Conservation (phyloP, 768 basidiomycete species). For the Boletus tylopilopsis region DNA sequence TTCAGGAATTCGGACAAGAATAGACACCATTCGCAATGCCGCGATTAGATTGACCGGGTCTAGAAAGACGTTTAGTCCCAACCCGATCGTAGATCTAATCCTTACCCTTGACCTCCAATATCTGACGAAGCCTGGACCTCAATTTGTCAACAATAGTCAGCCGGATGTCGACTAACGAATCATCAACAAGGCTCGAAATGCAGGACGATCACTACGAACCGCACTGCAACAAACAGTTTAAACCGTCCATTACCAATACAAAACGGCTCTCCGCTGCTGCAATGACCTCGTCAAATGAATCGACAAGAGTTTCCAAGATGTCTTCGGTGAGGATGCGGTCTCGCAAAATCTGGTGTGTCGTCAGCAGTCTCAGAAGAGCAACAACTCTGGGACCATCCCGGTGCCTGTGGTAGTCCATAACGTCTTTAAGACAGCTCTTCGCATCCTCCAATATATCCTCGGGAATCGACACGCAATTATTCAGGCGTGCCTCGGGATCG, state of each 20-base stretch:
- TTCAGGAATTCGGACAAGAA: conserved; percentile 13
- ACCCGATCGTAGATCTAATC: not conserved
- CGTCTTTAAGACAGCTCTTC: conserved; percentile 4
- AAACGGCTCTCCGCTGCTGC: conserved; percentile 3
- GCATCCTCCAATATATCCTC: conserved; percentile 8
- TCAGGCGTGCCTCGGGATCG: not conserved
- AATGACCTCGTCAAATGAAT: conserved; percentile 10
- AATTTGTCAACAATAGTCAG: conserved; percentile 5
- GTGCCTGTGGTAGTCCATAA: conserved; percentile 11
- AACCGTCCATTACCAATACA: conserved; percentile 20
- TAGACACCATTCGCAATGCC: conserved; percentile 15
- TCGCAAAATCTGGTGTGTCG: conserved; percentile 16
- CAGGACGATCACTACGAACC: conserved; percentile 3
- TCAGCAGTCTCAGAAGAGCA: conserved; percentile 17
- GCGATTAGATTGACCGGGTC: conserved; percentile 9
- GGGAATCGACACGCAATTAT: not conserved
- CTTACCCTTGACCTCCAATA: conserved; percentile 15
- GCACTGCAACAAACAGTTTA: conserved; percentile 16
- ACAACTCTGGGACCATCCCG: conserved; percentile 17
- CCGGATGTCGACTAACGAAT: conserved; percentile 10
- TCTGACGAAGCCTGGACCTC: conserved; percentile 8
- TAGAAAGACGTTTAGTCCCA: not conserved
- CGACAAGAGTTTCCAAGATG: conserved; percentile 10
- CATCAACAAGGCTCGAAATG: not conserved
- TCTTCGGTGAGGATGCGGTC: conserved; percentile 13